A percentile compares a stretch with the other conserved stretches of the same genome.
Conservation (phyloP, 2,329 filamentous ascomycete species). For the Bipolaris cookei region DNA sequence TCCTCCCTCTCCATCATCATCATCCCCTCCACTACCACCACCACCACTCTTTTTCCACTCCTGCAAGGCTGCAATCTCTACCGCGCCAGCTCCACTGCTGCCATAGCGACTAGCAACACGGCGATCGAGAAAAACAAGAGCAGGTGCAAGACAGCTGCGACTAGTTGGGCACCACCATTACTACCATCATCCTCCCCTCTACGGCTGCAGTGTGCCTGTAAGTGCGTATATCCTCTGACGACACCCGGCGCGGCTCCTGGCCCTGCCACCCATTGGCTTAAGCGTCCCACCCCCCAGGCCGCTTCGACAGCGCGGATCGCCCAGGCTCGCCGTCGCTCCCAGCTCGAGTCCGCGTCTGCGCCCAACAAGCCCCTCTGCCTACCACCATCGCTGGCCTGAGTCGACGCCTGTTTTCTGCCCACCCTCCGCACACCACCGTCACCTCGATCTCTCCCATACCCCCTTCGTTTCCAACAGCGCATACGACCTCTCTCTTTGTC, state of each 20-base stretch:
- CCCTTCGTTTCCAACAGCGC: background rate
- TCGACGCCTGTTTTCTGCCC: slow-evolving; percentile 32
- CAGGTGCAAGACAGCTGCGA: background rate
- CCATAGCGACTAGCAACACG: background rate
- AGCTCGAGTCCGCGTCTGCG: slow-evolving; percentile 27
- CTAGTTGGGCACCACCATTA: slow-evolving; percentile 6
- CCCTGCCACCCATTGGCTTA: slow-evolving; percentile 25
- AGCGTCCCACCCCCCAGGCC: slow-evolving; percentile 12
- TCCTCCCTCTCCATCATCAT: background rate
- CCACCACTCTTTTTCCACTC: background rate
- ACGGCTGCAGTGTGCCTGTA: slow-evolving; percentile 2
- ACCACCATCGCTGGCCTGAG: slow-evolving; percentile 32
- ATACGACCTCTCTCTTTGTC: slow-evolving; percentile 16
- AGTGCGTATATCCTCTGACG: slow-evolving; percentile 6
- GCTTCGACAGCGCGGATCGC: slow-evolving; percentile 25
- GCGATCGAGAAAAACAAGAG: background rate
- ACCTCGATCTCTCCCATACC: background rate
- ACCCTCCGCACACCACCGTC: slow-evolving; percentile 16
- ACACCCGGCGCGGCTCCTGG: slow-evolving; percentile 18
- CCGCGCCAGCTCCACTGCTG: background rate
- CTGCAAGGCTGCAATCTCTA: background rate
- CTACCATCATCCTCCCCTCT: background rate
- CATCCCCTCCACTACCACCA: background rate
- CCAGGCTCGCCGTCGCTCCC: slow-evolving; percentile 15
- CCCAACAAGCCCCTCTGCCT: slow-evolving; percentile 34